These are phyloP conservation scores for Suillus hirtellus DNA, from an alignment of 768 basidiomycete species.

Conservation along the genomic window DNA sequence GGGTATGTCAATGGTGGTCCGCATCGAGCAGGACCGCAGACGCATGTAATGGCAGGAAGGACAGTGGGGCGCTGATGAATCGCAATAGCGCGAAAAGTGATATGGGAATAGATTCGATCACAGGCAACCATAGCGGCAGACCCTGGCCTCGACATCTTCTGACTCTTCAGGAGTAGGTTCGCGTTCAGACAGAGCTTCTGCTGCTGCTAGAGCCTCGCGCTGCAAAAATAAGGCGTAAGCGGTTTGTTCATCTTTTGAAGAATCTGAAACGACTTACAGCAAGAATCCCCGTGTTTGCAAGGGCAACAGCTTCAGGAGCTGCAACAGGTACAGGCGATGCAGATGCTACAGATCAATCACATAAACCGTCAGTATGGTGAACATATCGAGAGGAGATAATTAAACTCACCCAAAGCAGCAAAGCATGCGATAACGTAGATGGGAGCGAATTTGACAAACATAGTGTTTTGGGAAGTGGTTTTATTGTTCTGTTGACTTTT, in stretches of 20 bases:
- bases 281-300: slow-evolving; percentile 11
- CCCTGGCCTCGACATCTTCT: slow-evolving; percentile 21
- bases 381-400: background rate
- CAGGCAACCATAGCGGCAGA: slow-evolving; percentile 19
- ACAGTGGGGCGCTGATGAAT: background rate
- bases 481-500: slow-evolving; percentile 28
- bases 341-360: slow-evolving; percentile 17
- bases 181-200: slow-evolving; percentile 15
- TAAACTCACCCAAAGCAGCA: slow-evolving; percentile 26
- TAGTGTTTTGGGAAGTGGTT: slow-evolving; percentile 23
- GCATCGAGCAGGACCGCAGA: slow-evolving; percentile 4
- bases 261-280: slow-evolving; percentile 20
- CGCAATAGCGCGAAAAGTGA: background rate
- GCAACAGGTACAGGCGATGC: slow-evolving; percentile 30
- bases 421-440: slow-evolving; percentile 32
- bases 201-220: slow-evolving; percentile 17
- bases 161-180: slow-evolving; percentile 13
- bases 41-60: background rate
- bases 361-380: background rate
- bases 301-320: slow-evolving; percentile 10
- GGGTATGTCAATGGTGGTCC: background rate
- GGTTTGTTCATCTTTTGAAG: background rate
- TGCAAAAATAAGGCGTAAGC: background rate
- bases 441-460: slow-evolving; percentile 27
- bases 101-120: slow-evolving; percentile 5